Evolutionary conservation across 73 alveolate species (phyloP).

Genomic region (Tetrahymena malaccensis): DNA sequence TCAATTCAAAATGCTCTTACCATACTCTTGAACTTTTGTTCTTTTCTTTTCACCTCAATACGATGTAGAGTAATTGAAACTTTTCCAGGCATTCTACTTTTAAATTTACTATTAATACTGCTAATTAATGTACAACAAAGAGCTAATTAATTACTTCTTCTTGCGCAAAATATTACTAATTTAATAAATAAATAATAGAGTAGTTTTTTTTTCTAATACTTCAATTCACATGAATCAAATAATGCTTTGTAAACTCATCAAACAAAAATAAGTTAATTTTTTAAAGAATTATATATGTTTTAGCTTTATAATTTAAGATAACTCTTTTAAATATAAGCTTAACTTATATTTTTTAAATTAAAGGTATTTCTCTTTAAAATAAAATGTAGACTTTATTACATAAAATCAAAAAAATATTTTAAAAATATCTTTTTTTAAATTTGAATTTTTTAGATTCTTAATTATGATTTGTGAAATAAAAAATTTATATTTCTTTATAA

Average conservation of each 20-base stretch:
- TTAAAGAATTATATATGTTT: neutral
- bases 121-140: neutral
- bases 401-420: too few relatives aligned
- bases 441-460: too few relatives aligned
- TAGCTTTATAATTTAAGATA: neutral
- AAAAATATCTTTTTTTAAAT: too few relatives aligned
- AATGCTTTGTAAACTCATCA: neutral
- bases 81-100: neutral
- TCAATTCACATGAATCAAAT: neutral
- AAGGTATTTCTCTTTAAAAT: too few relatives aligned
- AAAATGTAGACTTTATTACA: too few relatives aligned
- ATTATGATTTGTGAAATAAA: too few relatives aligned
- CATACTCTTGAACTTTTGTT: neutral
- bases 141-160: neutral
- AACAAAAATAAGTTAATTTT: too few relatives aligned
- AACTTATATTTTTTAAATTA: too few relatives aligned
- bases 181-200: neutral
- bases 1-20: neutral
- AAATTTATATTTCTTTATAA: too few relatives aligned
- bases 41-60: neutral
- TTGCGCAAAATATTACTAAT: neutral
- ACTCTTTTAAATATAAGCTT: too few relatives aligned
- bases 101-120: neutral
- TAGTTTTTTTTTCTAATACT: neutral
- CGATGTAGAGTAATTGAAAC: neutral